Evolutionary conservation across 2,329 filamentous ascomycete genomes (phyloP), one percentile per base, ranked within the genome.

Genomic region (Blumeria graminis): DNA sequence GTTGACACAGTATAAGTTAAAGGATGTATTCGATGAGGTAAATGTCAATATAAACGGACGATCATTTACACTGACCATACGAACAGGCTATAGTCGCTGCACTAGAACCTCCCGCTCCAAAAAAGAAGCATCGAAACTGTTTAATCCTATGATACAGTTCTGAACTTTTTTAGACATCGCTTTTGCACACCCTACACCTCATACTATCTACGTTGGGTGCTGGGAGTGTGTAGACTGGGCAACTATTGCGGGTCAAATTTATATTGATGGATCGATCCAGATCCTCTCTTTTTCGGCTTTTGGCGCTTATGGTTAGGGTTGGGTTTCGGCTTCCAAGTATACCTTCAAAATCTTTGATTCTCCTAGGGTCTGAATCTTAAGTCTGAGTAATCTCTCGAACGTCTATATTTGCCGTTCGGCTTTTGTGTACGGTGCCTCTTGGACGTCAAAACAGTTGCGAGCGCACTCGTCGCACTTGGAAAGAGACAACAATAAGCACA

Each of bases 11-110:
- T 95, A 89, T 74, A 95, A 95, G 73, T 74, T 98, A 62, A 98
- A 98, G 76, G 92, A 96, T 68, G 92, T 98, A 16, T 98, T 98
- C 71, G 92, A 98, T 66, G 92, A 96, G 84, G 89, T 94, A 77
- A 64, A 77, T 67, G 14, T 28, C 6, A 7, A 39, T 35, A 13
- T 13, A 14, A 18, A 5, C 5, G 5, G 28, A 8, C 13, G n/a
- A 8, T 28, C 39, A 34, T 34, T 35, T 16, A 56, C 10, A 57
- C 34, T 38, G 39, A 57, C 16, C 55, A 33, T 36, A 32, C 4
- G 55, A 48, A 57, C 61, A 94, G 89, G 90, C 90, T 33, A 96
- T 96, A 65, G 90, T 96, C 61, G 90, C 90, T 61, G 90, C 90
- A 45, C 75, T 96, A 61, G 90, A 96, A 71, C 90, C 90, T 46